Conservation (phyloP, 1,139 yeast genomes). For the Hansenula sp. region DNA sequence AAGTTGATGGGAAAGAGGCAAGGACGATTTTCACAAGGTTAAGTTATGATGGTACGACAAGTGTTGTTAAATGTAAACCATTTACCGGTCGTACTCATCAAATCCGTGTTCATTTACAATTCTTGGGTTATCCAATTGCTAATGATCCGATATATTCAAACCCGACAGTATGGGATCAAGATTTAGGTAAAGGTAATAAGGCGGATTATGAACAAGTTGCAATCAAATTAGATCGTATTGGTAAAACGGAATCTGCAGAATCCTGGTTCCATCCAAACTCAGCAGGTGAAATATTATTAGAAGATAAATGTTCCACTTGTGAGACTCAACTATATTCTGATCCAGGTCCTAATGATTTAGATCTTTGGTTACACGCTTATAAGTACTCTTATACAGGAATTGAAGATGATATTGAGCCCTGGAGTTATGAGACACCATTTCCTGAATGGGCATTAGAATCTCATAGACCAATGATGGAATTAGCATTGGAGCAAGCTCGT, state of each 20-base stretch:
- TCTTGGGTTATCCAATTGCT: slow-evolving; percentile 84
- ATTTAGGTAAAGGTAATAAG: slow-evolving; percentile 56
- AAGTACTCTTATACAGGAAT: slow-evolving; percentile 53
- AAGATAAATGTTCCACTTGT: slow-evolving; percentile 61
- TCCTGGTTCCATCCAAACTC: slow-evolving; percentile 60
- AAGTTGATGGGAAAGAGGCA: slow-evolving; percentile 63
- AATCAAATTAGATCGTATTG: slow-evolving; percentile 52
- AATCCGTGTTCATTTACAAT: slow-evolving; percentile 87
- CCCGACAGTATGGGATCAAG: slow-evolving; percentile 70
- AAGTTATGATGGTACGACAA: slow-evolving; percentile 42
- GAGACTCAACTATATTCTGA: slow-evolving; percentile 76
- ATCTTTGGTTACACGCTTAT: slow-evolving; percentile 87
- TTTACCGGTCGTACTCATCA: slow-evolving; percentile 94
- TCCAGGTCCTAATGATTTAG: slow-evolving; percentile 83
- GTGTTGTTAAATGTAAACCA: slow-evolving; percentile 82
- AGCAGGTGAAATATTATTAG: slow-evolving; percentile 58
- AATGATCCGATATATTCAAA: slow-evolving; percentile 90
- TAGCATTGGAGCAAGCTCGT: slow-evolving; percentile 73
- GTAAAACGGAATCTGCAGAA: slow-evolving; percentile 63
- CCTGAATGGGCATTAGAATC: slow-evolving; percentile 85
- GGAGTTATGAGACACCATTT: slow-evolving; percentile 76
- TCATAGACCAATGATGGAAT: slow-evolving; percentile 50
- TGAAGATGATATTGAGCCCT: slow-evolving; percentile 33
- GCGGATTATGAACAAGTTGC: slow-evolving; percentile 46
- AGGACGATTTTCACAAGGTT: slow-evolving; percentile 38